phyloP scores from a whole-genome alignment of 208 protist species.

The Giardia muris region DNA sequence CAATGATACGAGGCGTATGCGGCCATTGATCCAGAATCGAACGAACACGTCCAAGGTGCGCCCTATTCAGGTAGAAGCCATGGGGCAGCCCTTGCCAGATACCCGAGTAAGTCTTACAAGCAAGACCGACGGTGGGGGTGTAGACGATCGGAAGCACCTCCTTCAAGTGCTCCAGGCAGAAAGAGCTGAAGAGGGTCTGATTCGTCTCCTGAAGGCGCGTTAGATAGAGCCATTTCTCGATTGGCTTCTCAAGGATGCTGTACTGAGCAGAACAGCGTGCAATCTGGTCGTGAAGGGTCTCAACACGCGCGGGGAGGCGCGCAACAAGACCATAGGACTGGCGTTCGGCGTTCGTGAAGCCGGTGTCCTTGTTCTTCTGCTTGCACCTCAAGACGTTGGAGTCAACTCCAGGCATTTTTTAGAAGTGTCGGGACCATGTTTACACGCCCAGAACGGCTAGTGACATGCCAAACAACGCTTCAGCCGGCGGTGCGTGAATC shows the following conservation, averaged over 20 bases:
- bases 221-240: constrained; percentile 28
- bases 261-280: neutral
- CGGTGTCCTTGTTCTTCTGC: constrained; percentile 32
- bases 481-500: neutral
- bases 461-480: neutral
- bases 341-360: constrained; percentile 28
- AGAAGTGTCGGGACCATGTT: neutral
- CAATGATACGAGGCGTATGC: constrained; percentile 27
- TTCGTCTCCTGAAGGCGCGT: constrained; percentile 24
- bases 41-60: neutral
- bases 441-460: neutral
- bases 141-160: constrained; percentile 42
- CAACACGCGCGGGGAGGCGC: constrained; percentile 23
- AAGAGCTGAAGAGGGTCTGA: constrained; percentile 22
- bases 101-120: constrained; percentile 35
- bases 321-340: neutral
- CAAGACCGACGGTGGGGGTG: constrained; percentile 45
- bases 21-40: constrained; percentile 39
- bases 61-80: constrained; percentile 27
- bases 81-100: neutral
- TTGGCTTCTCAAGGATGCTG: neutral
- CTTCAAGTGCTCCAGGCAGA: neutral
- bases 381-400: neutral
- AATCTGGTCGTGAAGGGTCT: constrained; percentile 35
- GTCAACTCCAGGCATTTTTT: neutral